These are phyloP conservation scores for Pichia sp. DNA, from an alignment of 1,139 yeast species.

Conservation along the genomic window DNA sequence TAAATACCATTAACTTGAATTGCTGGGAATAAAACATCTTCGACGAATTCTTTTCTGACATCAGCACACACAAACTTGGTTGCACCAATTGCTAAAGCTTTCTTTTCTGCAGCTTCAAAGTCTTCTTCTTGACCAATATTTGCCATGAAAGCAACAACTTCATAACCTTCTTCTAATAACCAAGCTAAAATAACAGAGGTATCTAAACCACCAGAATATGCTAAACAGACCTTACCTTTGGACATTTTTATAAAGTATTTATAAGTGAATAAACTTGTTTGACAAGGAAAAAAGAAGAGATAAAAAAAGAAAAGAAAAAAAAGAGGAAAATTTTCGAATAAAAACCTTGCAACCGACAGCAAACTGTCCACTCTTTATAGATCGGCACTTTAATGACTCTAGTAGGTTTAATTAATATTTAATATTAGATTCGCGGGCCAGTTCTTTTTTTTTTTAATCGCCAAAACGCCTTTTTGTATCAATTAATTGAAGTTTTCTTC, in stretches of 20 bases:
- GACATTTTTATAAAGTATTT: conserved; percentile 46
- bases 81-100: conserved; percentile 96
- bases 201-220: conserved; percentile 98
- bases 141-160: conserved; percentile 96
- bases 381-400: not conserved
- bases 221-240: conserved; percentile 97
- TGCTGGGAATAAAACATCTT: conserved; percentile 91
- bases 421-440: not conserved
- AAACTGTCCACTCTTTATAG: not conserved
- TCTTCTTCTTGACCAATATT: conserved; percentile 99
- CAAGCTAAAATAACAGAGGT: conserved; percentile 97
- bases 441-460: too few species aligned
- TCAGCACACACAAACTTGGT: conserved; percentile 90
- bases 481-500: too few species aligned
- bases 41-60: conserved; percentile 91
- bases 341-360: not conserved
- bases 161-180: conserved; percentile 96
- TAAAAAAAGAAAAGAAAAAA: not conserved
- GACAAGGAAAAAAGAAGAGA: not conserved
- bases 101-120: conserved; percentile 92
- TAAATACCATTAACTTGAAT: conserved; percentile 95
- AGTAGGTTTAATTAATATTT: too few species aligned
- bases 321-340: not conserved
- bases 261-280: not conserved
- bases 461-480: not conserved